A percentile compares a stretch with the other conserved stretches of the same genome.
phyloP scores from a whole-genome alignment of 352 stramenopile genomes.

The Phytophthora megakarya region DNA sequence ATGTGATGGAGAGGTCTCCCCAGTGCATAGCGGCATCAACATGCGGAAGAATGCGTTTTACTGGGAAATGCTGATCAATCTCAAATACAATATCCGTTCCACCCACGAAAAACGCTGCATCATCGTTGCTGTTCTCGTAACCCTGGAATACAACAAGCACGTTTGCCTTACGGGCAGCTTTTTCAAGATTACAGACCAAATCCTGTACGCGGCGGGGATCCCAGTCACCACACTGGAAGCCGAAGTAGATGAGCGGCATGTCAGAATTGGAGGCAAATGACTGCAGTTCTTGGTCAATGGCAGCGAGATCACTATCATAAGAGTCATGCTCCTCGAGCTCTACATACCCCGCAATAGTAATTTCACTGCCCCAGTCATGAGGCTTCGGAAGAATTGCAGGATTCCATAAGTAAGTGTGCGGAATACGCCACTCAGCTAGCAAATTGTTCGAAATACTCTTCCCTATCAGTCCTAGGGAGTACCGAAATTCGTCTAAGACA shows the following conservation, averaged over 20 bases:
- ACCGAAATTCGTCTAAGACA: slow-evolving; percentile 64
- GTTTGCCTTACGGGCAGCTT: slow-evolving; percentile 38
- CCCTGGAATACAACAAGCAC: slow-evolving; percentile 71
- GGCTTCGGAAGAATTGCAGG: slow-evolving; percentile 57
- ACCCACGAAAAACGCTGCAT: slow-evolving; percentile 37
- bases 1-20: slow-evolving; percentile 62
- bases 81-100: slow-evolving; percentile 51
- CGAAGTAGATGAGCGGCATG: slow-evolving; percentile 57
- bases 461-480: slow-evolving; percentile 53
- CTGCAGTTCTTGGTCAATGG: slow-evolving; percentile 34
- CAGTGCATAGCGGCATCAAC: slow-evolving; percentile 55
- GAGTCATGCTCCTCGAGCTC: slow-evolving; percentile 36
- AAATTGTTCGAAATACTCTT: slow-evolving; percentile 44
- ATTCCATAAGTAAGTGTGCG: slow-evolving; percentile 83
- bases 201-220: slow-evolving; percentile 42
- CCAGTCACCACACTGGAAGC: slow-evolving; percentile 56
- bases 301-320: slow-evolving; percentile 17
- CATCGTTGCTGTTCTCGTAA: slow-evolving; percentile 38
- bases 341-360: slow-evolving; percentile 61
- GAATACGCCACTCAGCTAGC: slow-evolving; percentile 54
- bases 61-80: slow-evolving; percentile 45
- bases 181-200: slow-evolving; percentile 49
- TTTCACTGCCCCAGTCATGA: slow-evolving; percentile 63
- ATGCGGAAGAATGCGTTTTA: slow-evolving; percentile 43
- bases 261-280: slow-evolving; percentile 20